These are phyloP conservation scores for Globisporangium nagaii DNA, from an alignment of 352 stramenopile genomes.

Conservation along the genomic window DNA sequence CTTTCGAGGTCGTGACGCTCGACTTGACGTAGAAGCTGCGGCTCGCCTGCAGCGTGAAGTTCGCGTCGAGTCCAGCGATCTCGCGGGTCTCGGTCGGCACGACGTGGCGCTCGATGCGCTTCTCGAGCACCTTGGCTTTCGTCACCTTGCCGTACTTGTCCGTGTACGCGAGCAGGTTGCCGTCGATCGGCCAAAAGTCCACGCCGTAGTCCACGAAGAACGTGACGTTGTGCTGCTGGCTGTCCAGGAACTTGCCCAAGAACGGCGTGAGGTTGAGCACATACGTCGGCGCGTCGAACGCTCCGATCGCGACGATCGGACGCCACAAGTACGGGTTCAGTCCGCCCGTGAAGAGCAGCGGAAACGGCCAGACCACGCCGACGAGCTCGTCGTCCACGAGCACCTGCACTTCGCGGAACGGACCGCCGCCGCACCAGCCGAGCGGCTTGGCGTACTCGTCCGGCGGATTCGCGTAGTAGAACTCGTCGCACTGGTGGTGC, in stretches of 20 bases:
- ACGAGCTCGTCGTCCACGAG: constrained; percentile 57
- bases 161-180: constrained; percentile 53
- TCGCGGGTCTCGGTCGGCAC: constrained; percentile 13
- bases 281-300: constrained; percentile 72
- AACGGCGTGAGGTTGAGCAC: constrained; percentile 72
- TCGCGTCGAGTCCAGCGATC: constrained; percentile 25
- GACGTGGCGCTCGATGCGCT: constrained; percentile 24
- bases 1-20: constrained; percentile 51
- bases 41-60: constrained; percentile 36
- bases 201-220: constrained; percentile 59
- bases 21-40: constrained; percentile 39
- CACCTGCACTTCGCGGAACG: constrained; percentile 70
- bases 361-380: constrained; percentile 65
- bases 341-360: constrained; percentile 71
- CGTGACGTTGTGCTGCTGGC: constrained; percentile 40
- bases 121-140: constrained; percentile 25
- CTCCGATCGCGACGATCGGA: constrained; percentile 60
- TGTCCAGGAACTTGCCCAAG: constrained; percentile 49
- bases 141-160: constrained; percentile 36
- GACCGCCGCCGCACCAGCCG: constrained; percentile 31
- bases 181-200: constrained; percentile 68
- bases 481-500: constrained; percentile 76
- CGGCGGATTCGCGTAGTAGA: constrained; percentile 66
- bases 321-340: constrained; percentile 78
- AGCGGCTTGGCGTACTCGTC: constrained; percentile 18